Evolutionary conservation across 2,329 filamentous ascomycete species (phyloP).

Genomic region (Raffaelea albimanens): DNA sequence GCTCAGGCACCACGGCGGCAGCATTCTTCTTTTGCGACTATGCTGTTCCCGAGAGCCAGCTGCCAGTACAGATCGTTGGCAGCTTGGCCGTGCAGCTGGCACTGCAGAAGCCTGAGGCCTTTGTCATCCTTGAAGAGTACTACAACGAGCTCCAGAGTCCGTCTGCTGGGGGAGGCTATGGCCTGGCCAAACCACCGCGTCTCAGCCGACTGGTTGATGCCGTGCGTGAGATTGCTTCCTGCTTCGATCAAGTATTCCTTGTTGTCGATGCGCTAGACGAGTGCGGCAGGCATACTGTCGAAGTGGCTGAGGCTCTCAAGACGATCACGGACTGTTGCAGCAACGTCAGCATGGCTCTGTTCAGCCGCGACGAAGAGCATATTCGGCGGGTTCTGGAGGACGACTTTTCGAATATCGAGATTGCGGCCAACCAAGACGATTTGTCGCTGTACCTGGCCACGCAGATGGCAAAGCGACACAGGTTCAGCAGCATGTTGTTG

Average conservation of each 20-base stretch:
- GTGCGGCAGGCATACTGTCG: not conserved
- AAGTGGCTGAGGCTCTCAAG: not conserved
- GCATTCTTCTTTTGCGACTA: constrained; percentile 24
- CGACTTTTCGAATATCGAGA: not conserved
- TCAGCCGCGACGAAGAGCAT: constrained; percentile 2
- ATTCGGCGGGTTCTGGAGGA: not conserved
- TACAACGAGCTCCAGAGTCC: constrained; percentile 10
- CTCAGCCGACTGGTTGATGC: not conserved
- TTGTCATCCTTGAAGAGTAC: constrained; percentile 11
- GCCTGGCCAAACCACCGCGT: not conserved
- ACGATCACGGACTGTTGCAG: not conserved
- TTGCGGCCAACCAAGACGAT: not conserved
- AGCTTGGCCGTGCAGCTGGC: constrained; percentile 20
- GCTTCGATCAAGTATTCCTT: not conserved
- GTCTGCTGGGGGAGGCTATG: no score
- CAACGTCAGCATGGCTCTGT: not conserved
- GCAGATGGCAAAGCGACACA: not conserved
- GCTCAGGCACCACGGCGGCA: constrained; percentile 6
- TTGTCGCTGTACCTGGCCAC: not conserved
- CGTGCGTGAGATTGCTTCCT: not conserved
- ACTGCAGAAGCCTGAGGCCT: constrained; percentile 17
- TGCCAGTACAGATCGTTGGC: constrained; percentile 15
- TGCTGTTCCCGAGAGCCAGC: constrained; percentile 14
- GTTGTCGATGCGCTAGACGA: constrained; percentile 3
- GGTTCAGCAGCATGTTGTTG: not conserved